Evolutionary conservation across 2,329 filamentous ascomycete species (phyloP), one percentile per base, ranked within the genome.

Genomic region (Calonectria montana): DNA sequence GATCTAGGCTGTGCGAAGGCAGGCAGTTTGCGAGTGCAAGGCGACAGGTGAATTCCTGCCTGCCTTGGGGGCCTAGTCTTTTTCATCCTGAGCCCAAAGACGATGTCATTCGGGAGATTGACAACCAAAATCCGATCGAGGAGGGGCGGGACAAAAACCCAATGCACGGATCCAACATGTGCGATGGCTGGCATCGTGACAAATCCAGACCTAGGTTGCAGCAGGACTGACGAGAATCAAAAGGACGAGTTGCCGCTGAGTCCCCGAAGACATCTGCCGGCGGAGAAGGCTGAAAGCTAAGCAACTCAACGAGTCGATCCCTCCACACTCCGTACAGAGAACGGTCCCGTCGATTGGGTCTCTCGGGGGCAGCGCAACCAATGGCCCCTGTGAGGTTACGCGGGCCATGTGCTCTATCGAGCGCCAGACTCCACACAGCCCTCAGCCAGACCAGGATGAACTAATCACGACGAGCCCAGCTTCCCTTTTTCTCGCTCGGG

Each of bases 341-440:
- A 25, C 53, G 53, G 53, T 39, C 53, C 53, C 53, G 53, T 59
- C 57, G 23, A 55, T 62, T 69, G 55, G 55, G 41, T 35, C 66
- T 57, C 8, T 50, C 37, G 53, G 35, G 15, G 43, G 43, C n/a
- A 23, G 16, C 29, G 55, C 45, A 69, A 25, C 47, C 57, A 63
- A 47, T 47, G 43, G 31, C 53, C 43, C 15, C 27, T 25, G 62
- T 27, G 27, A 45, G 31, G 18, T 53, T 53, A 50, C 62, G 43
- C 43, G 62, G 53, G 53, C 29, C 55, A 31, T 47, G 39, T 67
- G 47, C 47, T 39, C 41, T 45, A 69, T 69, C 48, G 16, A 65
- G 67, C 13, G 39, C 35, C 21, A 25, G 45, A 63, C 68, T 62
- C 68, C 69, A 71, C 69, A 57, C 69, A 47, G 18, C 64, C 57